Base-by-base conservation (phyloP, 768 basidiomycete species). In the Mycena alexandri region DNA sequence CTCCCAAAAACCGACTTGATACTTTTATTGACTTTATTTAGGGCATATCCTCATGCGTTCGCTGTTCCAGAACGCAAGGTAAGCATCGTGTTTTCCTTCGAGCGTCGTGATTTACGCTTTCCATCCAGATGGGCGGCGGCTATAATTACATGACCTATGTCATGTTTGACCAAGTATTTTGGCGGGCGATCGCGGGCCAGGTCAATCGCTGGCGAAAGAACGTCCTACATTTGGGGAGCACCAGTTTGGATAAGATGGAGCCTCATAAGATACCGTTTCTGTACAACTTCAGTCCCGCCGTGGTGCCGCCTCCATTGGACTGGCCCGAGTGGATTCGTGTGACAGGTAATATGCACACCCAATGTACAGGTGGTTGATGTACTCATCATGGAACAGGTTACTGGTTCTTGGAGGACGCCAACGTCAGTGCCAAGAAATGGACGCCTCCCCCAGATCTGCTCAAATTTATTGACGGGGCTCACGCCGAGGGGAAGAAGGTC, bases 101-200 rank as follows among this genome's bases (percentile, higher is more conserved):
- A 42, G 25, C 16, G 25, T 2, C 4, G 47, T 24, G 38, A 43
- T 47, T 64, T 13, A 65, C 59, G 41, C 36, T 17, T 47, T 57
- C 44, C 61, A 94, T 38, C 38, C 10, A 38, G 91, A 95, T 98
- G 91, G 98, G 97, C 13, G 97, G 97, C 29, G 85, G 93, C 67
- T 99, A 99, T 79, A 99, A 99, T 76, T 99, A 98, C 78, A 98
- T 99, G 96, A 91, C 95, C 5, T 97, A 96, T 76, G 95, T 96
- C 56, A 91, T 98, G 89, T 99, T 99, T 76, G 98, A 97, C 73
- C 95, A 97, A 82, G 92, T 97, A 33, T 98, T 99, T 80, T 99
- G 97, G 97, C 87, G 94, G 53, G 96, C 93, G 17, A 98, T 91
- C 33, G 85, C 97, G 2, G 93, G 94, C 1, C 97, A 99, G 75